phyloP scores from a whole-genome alignment of 1,284 basidiomycete genomes.

The Albatrellus sp. region DNA sequence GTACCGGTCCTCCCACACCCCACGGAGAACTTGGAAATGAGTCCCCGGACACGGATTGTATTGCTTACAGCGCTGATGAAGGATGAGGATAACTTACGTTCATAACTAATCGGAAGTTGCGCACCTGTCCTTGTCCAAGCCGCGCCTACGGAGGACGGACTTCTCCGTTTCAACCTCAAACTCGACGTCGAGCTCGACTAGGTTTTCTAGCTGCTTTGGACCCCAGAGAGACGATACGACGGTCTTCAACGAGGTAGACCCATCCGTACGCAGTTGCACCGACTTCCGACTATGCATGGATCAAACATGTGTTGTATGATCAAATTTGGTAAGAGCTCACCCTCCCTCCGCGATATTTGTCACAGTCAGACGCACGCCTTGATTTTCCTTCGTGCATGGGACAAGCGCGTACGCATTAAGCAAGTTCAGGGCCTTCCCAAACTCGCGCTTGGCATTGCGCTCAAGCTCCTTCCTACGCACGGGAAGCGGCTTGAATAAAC shows the following conservation, averaged over 20 bases:
- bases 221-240: conserved; percentile 81
- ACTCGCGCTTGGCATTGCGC: conserved; percentile 84
- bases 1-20: conserved; percentile 65
- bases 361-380: conserved; percentile 65
- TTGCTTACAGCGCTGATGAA: conserved; percentile 17
- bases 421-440: conserved; percentile 72
- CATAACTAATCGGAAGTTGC: conserved; percentile 3
- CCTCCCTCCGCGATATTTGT: conserved; percentile 65
- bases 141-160: conserved; percentile 24
- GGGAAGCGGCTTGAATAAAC: conserved; percentile 75
- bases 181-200: conserved; percentile 63
- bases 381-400: conserved; percentile 43
- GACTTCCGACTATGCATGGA: conserved; percentile 45
- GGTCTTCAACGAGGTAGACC: conserved; percentile 44
- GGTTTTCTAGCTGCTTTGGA: conserved; percentile 61
- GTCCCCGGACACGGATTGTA: conserved; percentile 51
- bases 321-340: conserved; percentile 25
- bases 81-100: not conserved
- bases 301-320: not conserved
- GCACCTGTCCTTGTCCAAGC: conserved; percentile 15
- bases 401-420: conserved; percentile 88
- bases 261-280: conserved; percentile 66
- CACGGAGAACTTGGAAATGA: conserved; percentile 68
- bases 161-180: conserved; percentile 61
- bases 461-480: conserved; percentile 91